A percentile compares a stretch with the other conserved stretches of the same genome.
These are phyloP conservation scores for Simplicillium aogashimaense DNA, from an alignment of 2,329 filamentous ascomycete genomes.

Conservation along the genomic window DNA sequence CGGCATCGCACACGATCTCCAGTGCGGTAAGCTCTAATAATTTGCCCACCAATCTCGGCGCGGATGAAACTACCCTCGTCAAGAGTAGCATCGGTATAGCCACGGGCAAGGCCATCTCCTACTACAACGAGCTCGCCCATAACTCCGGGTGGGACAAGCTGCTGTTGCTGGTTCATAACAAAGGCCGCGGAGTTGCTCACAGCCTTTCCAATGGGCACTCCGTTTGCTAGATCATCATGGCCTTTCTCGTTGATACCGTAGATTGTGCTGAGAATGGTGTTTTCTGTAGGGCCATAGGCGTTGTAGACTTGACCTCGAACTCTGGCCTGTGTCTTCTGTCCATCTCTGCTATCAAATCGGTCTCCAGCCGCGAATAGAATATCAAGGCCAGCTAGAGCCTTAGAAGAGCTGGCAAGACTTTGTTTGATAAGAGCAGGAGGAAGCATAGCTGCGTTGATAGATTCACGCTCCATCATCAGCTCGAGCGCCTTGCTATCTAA, in stretches of 20 bases:
- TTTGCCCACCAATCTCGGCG: neutral
- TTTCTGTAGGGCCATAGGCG: neutral
- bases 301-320: neutral
- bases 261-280: neutral
- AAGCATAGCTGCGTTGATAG: too few relatives aligned
- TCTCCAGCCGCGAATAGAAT: too few relatives aligned
- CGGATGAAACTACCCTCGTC: too few relatives aligned
- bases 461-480: too few relatives aligned
- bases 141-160: neutral
- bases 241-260: neutral
- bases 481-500: too few relatives aligned
- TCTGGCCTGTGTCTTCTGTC: neutral
- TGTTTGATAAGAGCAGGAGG: too few relatives aligned
- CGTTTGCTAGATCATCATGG: too few relatives aligned
- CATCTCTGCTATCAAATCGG: too few relatives aligned
- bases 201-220: too few relatives aligned
- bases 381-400: too few relatives aligned
- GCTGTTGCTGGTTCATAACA: neutral
- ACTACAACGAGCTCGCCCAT: neutral
- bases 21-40: neutral
- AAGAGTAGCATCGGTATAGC: neutral
- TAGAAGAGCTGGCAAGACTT: too few relatives aligned
- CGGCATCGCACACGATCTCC: slow-evolving; percentile 10
- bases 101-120: neutral
- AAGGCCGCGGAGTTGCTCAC: neutral